phyloP scores from a whole-genome alignment of 139 green algal species.

The Parachlorella kessleri region DNA sequence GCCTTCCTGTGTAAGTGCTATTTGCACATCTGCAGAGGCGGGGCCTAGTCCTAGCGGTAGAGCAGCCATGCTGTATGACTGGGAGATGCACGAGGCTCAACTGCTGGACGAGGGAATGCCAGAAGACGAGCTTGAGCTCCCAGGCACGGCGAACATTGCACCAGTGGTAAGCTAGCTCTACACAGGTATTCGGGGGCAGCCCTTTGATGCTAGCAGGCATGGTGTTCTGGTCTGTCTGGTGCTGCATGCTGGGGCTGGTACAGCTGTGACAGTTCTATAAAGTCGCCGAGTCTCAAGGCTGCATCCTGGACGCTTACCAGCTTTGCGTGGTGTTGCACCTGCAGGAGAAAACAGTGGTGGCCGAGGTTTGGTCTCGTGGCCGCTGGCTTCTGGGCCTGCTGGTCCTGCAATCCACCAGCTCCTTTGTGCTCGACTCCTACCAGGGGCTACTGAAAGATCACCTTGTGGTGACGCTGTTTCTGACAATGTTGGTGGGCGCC shows the following conservation, averaged over 20 bases:
- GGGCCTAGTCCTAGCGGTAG: background rate
- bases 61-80: background rate
- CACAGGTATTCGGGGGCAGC: background rate
- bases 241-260: background rate
- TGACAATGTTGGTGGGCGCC: slow-evolving; percentile 91
- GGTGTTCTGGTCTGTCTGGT: background rate
- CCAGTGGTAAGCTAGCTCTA: background rate
- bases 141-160: slow-evolving; percentile 28
- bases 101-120: background rate
- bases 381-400: slow-evolving; percentile 86
- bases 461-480: slow-evolving; percentile 91
- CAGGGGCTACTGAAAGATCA: slow-evolving; percentile 74
- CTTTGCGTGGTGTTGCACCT: too few species aligned
- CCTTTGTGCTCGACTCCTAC: slow-evolving; percentile 84
- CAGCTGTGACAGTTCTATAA: too few species aligned
- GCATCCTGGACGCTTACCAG: too few species aligned
- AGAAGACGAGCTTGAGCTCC: slow-evolving; percentile 49
- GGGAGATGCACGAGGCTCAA: background rate
- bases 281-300: too few species aligned
- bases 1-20: too few species aligned
- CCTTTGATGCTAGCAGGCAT: background rate
- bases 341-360: background rate
- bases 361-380: slow-evolving; percentile 4
- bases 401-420: slow-evolving; percentile 77
- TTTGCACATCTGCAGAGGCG: background rate